phyloP scores from a whole-genome alignment of 2,329 filamentous ascomycete genomes.

The Westerdykella sp. region DNA sequence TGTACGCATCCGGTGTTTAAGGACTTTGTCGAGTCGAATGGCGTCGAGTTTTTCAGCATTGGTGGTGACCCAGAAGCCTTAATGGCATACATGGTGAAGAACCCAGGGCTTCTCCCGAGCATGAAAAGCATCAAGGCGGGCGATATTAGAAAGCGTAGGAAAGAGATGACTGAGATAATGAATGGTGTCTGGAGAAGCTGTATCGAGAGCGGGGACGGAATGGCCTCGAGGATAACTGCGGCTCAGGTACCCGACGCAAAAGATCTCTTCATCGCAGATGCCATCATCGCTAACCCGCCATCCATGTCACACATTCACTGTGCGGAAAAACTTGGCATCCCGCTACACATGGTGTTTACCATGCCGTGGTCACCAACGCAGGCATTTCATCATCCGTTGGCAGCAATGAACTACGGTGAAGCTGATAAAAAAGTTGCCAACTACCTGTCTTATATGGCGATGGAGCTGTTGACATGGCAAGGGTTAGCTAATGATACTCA shows the following conservation, averaged over 20 bases:
- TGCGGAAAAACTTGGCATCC: conserved; percentile 66
- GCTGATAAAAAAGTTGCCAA: conserved; percentile 65
- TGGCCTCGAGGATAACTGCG: no score
- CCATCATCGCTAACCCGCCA: conserved; percentile 66
- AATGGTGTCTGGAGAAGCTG: conserved; percentile 33
- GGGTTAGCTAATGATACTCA: conserved; percentile 48
- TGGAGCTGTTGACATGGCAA: conserved; percentile 86
- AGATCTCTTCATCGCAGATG: conserved; percentile 71
- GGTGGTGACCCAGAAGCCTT: conserved; percentile 37
- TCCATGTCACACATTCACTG: conserved; percentile 68
- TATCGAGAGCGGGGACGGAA: conserved; percentile 24
- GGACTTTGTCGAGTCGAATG: conserved; percentile 13
- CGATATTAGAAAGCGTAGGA: conserved; percentile 29
- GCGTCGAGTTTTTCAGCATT: conserved; percentile 33
- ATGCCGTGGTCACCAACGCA: conserved; percentile 48
- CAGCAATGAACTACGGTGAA: conserved; percentile 62
- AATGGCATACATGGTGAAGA: conserved; percentile 50
- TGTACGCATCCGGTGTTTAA: conserved; percentile 20
- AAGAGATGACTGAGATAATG: conserved; percentile 24
- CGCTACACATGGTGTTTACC: conserved; percentile 80
- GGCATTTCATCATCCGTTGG: conserved; percentile 65
- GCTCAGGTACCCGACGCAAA: conserved; percentile 13
- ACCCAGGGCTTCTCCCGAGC: conserved; percentile 37
- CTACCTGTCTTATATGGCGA: conserved; percentile 68
- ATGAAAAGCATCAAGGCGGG: conserved; percentile 24